A percentile compares a stretch with the other conserved stretches of the same genome.
phyloP scores from a whole-genome alignment of 495 filamentous ascomycete genomes.

The Hypomontagnella submonticulosa region DNA sequence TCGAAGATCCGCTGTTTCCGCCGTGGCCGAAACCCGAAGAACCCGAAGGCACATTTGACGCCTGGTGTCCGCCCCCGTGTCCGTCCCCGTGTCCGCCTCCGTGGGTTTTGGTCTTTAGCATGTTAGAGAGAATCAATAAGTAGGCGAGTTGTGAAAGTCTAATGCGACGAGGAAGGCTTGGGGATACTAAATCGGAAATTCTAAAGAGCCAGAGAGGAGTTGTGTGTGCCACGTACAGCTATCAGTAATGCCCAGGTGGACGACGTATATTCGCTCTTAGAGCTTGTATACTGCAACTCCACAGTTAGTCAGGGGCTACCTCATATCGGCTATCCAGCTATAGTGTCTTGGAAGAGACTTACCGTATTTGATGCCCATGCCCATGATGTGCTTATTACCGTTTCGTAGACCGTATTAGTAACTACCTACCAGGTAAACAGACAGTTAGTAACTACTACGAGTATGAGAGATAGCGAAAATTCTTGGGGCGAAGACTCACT shows the following conservation, averaged over 20 bases:
- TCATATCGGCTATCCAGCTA: neutral
- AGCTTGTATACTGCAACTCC: constrained; percentile 19
- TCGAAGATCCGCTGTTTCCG: constrained; percentile 17
- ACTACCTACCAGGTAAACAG: constrained; percentile 11
- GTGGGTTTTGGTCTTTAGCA: constrained; percentile 4
- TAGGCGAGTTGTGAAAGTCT: no score
- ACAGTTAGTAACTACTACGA: constrained; percentile 5
- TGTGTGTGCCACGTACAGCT: constrained; percentile 6
- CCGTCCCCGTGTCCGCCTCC: constrained; percentile 4
- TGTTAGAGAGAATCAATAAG: neutral
- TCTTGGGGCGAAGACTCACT: constrained; percentile 7
- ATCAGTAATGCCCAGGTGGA: neutral
- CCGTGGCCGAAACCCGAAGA: constrained; percentile 17
- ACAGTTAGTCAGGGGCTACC: constrained; percentile 13
- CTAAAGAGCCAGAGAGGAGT: neutral
- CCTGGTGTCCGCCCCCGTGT: constrained; percentile 1
- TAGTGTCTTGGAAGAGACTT: neutral
- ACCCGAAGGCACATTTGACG: constrained; percentile 17
- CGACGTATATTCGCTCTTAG: constrained; percentile 4
- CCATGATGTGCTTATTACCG: constrained; percentile 22
- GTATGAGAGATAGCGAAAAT: neutral
- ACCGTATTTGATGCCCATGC: constrained; percentile 8
- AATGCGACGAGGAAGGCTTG: no score
- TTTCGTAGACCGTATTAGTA: constrained; percentile 25
- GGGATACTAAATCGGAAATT: no score